Evolutionary conservation across 495 filamentous ascomycete species (phyloP).

Genomic region (Jackrogersella multiformis): DNA sequence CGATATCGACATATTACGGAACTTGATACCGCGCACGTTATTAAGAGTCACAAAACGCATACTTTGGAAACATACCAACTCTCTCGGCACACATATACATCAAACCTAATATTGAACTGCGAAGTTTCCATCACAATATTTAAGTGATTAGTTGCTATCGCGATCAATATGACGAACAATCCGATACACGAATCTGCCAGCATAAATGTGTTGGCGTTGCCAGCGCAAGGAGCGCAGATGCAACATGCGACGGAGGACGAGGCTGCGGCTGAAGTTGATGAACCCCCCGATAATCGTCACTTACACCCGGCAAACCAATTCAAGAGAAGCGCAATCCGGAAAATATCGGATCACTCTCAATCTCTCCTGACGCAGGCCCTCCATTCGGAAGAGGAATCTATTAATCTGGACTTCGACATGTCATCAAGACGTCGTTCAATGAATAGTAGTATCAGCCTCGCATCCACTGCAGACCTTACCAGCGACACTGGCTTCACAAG

Average conservation of each 20-base stretch:
- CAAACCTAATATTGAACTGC: constrained; percentile 9
- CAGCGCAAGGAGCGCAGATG: constrained; percentile 53
- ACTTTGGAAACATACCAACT: constrained; percentile 13
- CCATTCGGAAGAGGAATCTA: constrained; percentile 64
- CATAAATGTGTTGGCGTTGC: constrained; percentile 55
- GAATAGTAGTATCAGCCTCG: constrained; percentile 77
- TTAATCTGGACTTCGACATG: constrained; percentile 35
- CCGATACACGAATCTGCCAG: constrained; percentile 51
- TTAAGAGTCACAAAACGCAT: constrained; percentile 9
- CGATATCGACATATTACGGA: constrained; percentile 6
- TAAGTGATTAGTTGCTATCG: constrained; percentile 11
- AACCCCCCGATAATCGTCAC: constrained; percentile 48
- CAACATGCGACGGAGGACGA: constrained; percentile 56
- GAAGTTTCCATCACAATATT: constrained; percentile 13
- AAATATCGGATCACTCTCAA: constrained; percentile 63
- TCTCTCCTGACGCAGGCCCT: constrained; percentile 85
- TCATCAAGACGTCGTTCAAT: constrained; percentile 69
- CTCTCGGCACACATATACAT: constrained; percentile 1
- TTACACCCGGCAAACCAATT: constrained; percentile 46
- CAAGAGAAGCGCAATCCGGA: constrained; percentile 53
- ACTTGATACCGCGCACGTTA: constrained; percentile 20
- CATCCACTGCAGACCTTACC: constrained; percentile 86
- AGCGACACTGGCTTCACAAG: constrained; percentile 94
- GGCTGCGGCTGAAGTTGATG: constrained; percentile 46
- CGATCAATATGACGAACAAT: constrained; percentile 50